phyloP scores from a whole-genome alignment of 2,329 filamentous ascomycete species.

The Sporothrix curviconia region DNA sequence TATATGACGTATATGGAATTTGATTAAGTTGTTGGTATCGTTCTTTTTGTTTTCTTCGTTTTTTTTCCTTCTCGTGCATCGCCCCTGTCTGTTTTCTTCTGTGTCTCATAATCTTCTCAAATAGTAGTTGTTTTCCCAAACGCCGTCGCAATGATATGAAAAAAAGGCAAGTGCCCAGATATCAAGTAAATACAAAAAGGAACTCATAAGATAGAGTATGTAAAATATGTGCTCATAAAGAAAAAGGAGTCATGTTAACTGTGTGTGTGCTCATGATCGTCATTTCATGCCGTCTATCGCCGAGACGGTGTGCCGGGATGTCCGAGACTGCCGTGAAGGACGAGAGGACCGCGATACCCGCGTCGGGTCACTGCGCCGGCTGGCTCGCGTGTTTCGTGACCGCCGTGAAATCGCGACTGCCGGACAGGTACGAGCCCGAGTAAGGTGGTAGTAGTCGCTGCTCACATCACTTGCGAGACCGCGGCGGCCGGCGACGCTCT shows the following conservation, averaged over 20 bases:
- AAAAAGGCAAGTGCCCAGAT: not conserved
- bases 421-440: conserved; percentile 40
- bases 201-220: not conserved
- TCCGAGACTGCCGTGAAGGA: conserved; percentile 13
- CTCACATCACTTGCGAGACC: conserved; percentile 38
- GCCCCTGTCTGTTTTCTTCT: not conserved
- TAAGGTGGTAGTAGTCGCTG: conserved; percentile 50
- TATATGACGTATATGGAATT: not conserved
- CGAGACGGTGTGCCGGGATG: conserved; percentile 8
- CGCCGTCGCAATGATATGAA: conserved; percentile 16
- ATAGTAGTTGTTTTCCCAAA: conserved; percentile 4
- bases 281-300: not conserved
- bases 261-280: not conserved
- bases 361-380: conserved; percentile 24
- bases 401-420: conserved; percentile 29
- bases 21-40: not conserved
- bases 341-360: conserved; percentile 23
- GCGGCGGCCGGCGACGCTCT: conserved; percentile 34
- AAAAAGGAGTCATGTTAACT: not conserved
- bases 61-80: not conserved
- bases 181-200: not conserved
- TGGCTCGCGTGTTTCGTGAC: conserved; percentile 19
- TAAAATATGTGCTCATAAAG: conserved; percentile 3
- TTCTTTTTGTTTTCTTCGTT: not conserved
- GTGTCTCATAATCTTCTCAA: not conserved